Evolutionary conservation across 2,329 filamentous ascomycete species (phyloP).

Genomic region (Sporothrix euskadiensis): DNA sequence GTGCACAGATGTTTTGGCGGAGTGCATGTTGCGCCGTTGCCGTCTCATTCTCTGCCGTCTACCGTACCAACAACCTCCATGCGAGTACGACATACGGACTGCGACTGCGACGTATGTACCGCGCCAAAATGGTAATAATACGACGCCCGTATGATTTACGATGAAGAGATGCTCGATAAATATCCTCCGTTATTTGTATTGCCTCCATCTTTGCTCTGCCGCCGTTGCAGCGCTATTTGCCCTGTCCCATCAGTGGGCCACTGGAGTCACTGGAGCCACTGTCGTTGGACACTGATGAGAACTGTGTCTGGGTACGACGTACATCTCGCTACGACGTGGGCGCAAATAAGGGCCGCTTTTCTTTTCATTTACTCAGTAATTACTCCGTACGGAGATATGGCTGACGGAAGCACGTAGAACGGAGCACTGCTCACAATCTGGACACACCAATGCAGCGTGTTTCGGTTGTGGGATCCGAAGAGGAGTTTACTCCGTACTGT

Average conservation of each 20-base stretch:
- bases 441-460: background rate
- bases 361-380: background rate
- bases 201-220: background rate
- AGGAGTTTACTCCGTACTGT: background rate
- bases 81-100: background rate
- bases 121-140: background rate
- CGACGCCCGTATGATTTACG: background rate
- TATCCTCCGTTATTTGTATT: background rate
- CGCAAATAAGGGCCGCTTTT: background rate
- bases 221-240: slow-evolving; percentile 14
- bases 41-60: slow-evolving; percentile 9
- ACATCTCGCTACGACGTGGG: slow-evolving; percentile 5
- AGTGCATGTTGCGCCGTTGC: slow-evolving; percentile 5
- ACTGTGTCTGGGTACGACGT: background rate
- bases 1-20: slow-evolving; percentile 5
- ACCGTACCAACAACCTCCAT: background rate
- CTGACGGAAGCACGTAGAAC: background rate
- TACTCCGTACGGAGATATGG: too few species aligned
- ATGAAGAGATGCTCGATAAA: background rate
- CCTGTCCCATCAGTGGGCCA: background rate
- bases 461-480: slow-evolving; percentile 11
- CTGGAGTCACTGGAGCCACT: background rate
- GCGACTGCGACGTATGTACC: background rate
- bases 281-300: background rate
- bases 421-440: background rate